Evolutionary conservation across 2,329 filamentous ascomycete species (phyloP), one percentile per base, ranked within the genome.

Genomic region (Westerdykella sp.): DNA sequence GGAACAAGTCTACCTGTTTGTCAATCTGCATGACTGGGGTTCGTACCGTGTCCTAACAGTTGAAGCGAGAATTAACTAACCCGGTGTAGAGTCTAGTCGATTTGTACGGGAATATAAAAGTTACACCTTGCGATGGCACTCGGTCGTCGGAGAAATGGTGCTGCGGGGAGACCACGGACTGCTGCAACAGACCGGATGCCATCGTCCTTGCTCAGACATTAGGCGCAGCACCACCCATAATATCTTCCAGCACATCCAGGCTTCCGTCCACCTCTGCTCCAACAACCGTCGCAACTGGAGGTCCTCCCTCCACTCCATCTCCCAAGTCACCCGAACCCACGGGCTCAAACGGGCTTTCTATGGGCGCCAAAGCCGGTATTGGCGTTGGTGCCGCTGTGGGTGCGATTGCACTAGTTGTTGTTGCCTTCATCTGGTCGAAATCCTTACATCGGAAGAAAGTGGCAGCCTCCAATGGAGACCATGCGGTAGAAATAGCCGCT

Each of bases 41-140:
- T 12, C 7, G 25, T 28, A 10, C 11, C 25, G 25, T 28, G 4
- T 12, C 25, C 18, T 6, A 21, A 28, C 25, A 7, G 9, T 28
- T 9, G 11, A 9, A 28, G 11, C 3, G 25, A 12, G 4, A 28
- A 28, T 10, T 28, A 28, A 12, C 25, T 28, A 7, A 28, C 9
- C 4, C 9, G 7, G 25, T 10, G 25, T 28, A 28, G 25, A 10
- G 9, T 12, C 11, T 28, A 9, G 25, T 28, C 25, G 25, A 28
- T 28, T 9, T 28, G 25, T 28, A 14, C 16, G 32, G 32, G 16
- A 35, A 35, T 14, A 35, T 35, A 9, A 14, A 14, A 18, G 41
- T 48, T 37, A 49, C 46, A n/a, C 46, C 46, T 6, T 46, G 46
- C 41, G 46, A 45, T 23, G 41, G 38, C 9, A 46, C 40, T 2